Evolutionary conservation across 2,329 filamentous ascomycete species (phyloP), one percentile per base, ranked within the genome.

Genomic region (Oidium heveae): DNA sequence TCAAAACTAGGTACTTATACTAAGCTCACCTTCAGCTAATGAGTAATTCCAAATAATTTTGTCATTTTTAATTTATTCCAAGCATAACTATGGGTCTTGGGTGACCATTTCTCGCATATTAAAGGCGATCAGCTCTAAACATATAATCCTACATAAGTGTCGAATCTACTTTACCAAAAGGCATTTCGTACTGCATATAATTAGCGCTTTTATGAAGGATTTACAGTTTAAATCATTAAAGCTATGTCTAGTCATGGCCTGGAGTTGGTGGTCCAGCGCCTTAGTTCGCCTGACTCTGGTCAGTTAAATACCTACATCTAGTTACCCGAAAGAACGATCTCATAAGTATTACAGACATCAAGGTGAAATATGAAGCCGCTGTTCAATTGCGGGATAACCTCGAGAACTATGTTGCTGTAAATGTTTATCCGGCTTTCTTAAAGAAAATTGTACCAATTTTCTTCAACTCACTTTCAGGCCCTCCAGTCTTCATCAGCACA

Each of bases 401-500:
- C 61, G 93, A 98, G 60, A 76, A 86, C 63, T 94, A 91, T 71
- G 86, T 83, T 55, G 79, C 77, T 63, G 81, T 84, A 54, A 74
- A 76, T 55, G 80, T 80, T 62, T 98, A 96, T 66, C 69, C 77
- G 32, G 73, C 76, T 53, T 96, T 98, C 66, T 74, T 98, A 57
- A 78, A 85, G 64, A 85, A 85, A 68, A 74, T 95, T 63, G 83
- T 96, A 71, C 91, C 91, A 41, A 78, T 94, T 36, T 91, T 96
- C 69, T 77, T 91, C 65, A 80, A 76, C 66, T 85, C 94, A 54
- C 72, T 99, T 53, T 81, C 82, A 64, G 86, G 86, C 55, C 80
- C 83, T 63, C 88, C 87, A 41, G 84, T 93, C 59, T 96, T 98
- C 66, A 82, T 89, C 61, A 94, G 85, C 66, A 86, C 82, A 63